These are phyloP conservation scores for Boletus speciosus DNA, from an alignment of 768 basidiomycete species.

Conservation along the genomic window DNA sequence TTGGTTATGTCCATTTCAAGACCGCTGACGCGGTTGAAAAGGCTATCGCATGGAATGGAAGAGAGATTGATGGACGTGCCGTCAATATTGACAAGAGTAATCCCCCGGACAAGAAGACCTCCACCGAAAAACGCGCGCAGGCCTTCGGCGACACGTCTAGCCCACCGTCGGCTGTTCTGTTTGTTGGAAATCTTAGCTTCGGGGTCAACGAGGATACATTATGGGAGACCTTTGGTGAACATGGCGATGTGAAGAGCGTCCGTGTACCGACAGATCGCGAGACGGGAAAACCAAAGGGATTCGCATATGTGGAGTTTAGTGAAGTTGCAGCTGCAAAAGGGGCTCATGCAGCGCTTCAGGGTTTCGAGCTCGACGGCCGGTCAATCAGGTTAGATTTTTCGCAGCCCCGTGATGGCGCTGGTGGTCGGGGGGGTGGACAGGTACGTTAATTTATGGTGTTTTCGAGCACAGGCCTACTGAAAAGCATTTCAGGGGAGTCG, in stretches of 20 bases:
- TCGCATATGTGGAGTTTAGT: conserved; percentile 94
- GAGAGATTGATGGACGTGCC: conserved; percentile 88
- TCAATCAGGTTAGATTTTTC: conserved; percentile 81
- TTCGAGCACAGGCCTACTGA: background rate
- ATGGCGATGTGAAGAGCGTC: conserved; percentile 80
- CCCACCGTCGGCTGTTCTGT: conserved; percentile 72
- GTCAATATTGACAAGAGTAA: conserved; percentile 82
- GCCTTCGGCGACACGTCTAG: conserved; percentile 70
- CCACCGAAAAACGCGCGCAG: conserved; percentile 67
- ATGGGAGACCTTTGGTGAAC: conserved; percentile 89
- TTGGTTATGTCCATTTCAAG: conserved; percentile 79
- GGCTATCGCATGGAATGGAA: conserved; percentile 76
- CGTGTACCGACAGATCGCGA: conserved; percentile 93
- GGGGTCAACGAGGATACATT: conserved; percentile 74
- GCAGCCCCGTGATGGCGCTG: conserved; percentile 67
- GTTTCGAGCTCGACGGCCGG: conserved; percentile 79
- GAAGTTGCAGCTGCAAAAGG: conserved; percentile 75
- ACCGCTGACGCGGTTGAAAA: conserved; percentile 70
- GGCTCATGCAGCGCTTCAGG: conserved; percentile 67
- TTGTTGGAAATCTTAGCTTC: conserved; percentile 89
- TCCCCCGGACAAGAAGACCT: conserved; percentile 52
- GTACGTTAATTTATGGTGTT: conserved; percentile 30
- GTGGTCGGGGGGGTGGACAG: conserved; percentile 48
- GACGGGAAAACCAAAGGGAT: conserved; percentile 87
- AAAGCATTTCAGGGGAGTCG: conserved; percentile 28